Evolutionary conservation across 306 rosid species (phyloP).

Genomic region (Canavalia ensiformis): DNA sequence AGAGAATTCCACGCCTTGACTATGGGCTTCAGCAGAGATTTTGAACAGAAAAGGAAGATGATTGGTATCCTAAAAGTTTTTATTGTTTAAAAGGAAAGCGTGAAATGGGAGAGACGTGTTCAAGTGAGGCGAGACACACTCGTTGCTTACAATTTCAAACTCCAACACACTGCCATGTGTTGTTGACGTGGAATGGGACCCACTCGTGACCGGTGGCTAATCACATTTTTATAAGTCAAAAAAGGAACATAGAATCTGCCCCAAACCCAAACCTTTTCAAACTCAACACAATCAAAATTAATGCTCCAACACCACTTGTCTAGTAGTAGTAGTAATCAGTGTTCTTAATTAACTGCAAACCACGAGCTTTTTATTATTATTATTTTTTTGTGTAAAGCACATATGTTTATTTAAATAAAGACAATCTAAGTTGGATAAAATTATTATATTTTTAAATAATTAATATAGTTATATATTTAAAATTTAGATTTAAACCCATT

Average conservation of each 20-base stretch:
- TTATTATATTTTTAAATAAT: too few species aligned
- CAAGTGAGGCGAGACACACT: constrained; percentile 20
- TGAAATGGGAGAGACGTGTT: constrained; percentile 59
- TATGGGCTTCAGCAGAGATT: background rate
- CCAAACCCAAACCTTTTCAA: constrained; percentile 49
- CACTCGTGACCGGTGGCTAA: constrained; percentile 52
- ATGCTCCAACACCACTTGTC: background rate
- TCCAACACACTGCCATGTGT: constrained; percentile 57
- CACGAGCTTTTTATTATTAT: background rate
- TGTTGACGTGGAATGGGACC: constrained; percentile 74
- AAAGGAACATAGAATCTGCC: background rate
- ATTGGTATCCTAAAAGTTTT: background rate
- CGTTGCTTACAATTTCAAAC: constrained; percentile 65
- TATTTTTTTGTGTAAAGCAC: too few species aligned
- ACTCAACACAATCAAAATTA: constrained; percentile 3
- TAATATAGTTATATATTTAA: too few species aligned
- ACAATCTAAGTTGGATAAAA: too few species aligned
- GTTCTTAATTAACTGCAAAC: background rate
- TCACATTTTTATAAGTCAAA: constrained; percentile 34
- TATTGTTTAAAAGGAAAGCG: background rate
- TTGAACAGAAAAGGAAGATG: background rate
- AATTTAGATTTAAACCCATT: too few species aligned
- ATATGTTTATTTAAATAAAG: too few species aligned
- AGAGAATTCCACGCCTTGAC: constrained; percentile 38
- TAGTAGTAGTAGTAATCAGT: background rate